phyloP scores from a whole-genome alignment of 164 flowering plant genomes.

The Tinospora cordifolia region DNA sequence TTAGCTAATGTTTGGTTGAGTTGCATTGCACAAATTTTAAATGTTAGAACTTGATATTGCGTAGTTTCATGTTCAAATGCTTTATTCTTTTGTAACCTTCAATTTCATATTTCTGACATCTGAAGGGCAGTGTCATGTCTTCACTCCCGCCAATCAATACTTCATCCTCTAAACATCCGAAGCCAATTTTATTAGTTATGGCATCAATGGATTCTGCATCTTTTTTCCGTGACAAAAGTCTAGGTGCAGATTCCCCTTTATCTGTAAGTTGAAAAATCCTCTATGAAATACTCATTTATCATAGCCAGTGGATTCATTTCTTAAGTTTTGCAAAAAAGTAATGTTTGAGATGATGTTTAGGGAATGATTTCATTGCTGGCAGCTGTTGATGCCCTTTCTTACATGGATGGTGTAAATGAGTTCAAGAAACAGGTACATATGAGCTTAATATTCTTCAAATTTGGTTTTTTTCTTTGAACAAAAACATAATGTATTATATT shows the following conservation, averaged over 20 bases:
- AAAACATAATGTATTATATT: neutral
- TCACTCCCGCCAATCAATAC: conserved; percentile 71
- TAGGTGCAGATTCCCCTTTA: conserved; percentile 89
- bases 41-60: no score
- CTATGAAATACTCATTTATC: neutral
- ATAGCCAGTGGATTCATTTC: neutral
- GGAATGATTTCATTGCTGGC: conserved; percentile 90
- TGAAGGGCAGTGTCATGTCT: conserved; percentile 99
- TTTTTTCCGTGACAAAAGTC: conserved; percentile 85
- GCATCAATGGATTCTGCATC: conserved; percentile 91
- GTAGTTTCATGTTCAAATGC: neutral
- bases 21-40: neutral
- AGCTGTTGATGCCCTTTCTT: conserved; percentile 91
- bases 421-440: conserved; percentile 63
- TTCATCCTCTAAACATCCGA: conserved; percentile 39
- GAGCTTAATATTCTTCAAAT: neutral
- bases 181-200: conserved; percentile 52
- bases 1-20: neutral
- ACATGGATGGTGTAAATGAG: conserved; percentile 41
- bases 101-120: conserved; percentile 26
- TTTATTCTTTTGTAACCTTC: conserved; percentile 16
- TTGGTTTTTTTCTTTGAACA: no score
- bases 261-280: conserved; percentile 51
- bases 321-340: conserved; percentile 1
- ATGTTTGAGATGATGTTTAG: conserved; percentile 28